Evolutionary conservation across 768 basidiomycete species (phyloP).

Genomic region (Nidularia pulvinata): DNA sequence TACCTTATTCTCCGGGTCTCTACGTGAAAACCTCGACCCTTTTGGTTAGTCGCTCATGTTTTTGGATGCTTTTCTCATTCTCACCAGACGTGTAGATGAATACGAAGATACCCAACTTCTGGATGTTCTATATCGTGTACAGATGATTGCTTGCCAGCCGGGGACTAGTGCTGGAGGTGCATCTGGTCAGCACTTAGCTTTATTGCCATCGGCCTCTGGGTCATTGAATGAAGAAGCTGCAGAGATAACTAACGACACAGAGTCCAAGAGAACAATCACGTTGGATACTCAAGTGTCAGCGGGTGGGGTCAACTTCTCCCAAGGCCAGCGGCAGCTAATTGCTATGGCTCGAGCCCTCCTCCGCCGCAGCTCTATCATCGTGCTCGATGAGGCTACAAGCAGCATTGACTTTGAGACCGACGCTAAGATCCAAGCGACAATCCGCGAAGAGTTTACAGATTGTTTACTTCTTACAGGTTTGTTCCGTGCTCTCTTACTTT

Average conservation of each 20-base stretch:
- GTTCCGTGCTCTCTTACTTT: conserved; percentile 12
- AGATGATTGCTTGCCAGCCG: conserved; percentile 53
- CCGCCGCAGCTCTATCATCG: conserved; percentile 69
- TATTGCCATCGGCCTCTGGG: too few relatives aligned
- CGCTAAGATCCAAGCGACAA: conserved; percentile 87
- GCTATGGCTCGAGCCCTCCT: conserved; percentile 85
- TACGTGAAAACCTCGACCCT: conserved; percentile 76
- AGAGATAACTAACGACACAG: conserved; percentile 52
- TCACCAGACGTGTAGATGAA: conserved; percentile 43
- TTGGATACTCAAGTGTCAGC: conserved; percentile 82
- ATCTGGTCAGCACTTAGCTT: too few relatives aligned
- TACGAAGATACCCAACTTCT: conserved; percentile 79
- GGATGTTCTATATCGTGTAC: conserved; percentile 82
- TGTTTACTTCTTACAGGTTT: conserved; percentile 73
- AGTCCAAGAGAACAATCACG: conserved; percentile 54
- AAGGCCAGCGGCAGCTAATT: conserved; percentile 88
- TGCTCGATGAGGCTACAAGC: conserved; percentile 84
- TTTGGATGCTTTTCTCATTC: not conserved
- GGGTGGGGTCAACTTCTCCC: conserved; percentile 90
- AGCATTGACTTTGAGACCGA: conserved; percentile 90
- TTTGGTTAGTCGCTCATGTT: conserved; percentile 40
- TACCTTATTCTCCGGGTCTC: conserved; percentile 78
- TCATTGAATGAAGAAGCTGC: too few relatives aligned
- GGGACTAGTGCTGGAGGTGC: too few relatives aligned
- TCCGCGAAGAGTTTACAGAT: conserved; percentile 81